These are phyloP conservation scores for Edaphochlamys debaryana DNA, from an alignment of 139 green algal genomes.

Conservation along the genomic window DNA sequence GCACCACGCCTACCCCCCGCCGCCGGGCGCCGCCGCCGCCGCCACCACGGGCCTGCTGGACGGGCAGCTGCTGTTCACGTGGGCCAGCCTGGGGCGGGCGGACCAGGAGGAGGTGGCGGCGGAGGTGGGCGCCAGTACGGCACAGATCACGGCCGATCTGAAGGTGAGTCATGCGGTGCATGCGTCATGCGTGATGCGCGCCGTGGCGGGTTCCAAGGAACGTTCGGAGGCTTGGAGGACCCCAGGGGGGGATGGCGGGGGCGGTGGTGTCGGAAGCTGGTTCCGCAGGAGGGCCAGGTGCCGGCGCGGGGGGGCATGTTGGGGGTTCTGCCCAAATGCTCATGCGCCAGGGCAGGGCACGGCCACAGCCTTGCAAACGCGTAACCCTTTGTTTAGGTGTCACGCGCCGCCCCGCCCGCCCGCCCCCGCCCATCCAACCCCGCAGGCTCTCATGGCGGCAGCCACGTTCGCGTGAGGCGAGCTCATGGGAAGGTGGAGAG, in stretches of 20 bases:
- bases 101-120: background rate
- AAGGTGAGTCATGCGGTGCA: background rate
- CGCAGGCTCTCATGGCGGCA: background rate
- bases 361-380: no score
- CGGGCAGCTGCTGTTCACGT: conserved; percentile 68
- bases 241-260: no score
- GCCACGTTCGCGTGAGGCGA: background rate
- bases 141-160: conserved; percentile 20
- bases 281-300: no score
- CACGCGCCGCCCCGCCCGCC: background rate
- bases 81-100: conserved; percentile 32
- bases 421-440: no score
- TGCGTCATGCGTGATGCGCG: no score
- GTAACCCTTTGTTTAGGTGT: background rate
- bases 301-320: background rate
- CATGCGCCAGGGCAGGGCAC: background rate
- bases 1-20: conserved; percentile 23
- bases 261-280: no score
- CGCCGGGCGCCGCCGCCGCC: background rate
- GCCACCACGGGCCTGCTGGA: conserved; percentile 54
- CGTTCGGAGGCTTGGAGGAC: background rate
- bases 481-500: no score
- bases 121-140: background rate
- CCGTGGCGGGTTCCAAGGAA: background rate
- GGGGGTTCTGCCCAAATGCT: no score